Conservation (phyloP, 2,329 filamentous ascomycete species). For the Aspergillus ruber region DNA sequence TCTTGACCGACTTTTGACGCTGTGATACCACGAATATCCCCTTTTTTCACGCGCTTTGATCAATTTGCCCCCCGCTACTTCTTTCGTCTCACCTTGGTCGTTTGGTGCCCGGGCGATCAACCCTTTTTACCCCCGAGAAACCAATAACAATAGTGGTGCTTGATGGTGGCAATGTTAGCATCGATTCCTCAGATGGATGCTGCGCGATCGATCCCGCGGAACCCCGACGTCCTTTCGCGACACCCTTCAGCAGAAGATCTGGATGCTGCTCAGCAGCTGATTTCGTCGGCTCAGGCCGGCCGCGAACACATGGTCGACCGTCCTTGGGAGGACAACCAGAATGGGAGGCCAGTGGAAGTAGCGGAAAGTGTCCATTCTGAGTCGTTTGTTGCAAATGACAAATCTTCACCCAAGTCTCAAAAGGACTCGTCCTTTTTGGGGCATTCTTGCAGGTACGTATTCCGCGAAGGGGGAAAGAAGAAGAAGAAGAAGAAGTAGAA, state of each 20-base stretch:
- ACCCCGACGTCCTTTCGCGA: conserved; percentile 27
- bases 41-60: conserved; percentile 2
- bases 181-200: conserved; percentile 34
- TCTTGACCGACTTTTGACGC: conserved; percentile 32
- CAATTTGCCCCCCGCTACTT: background rate
- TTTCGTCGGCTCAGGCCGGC: conserved; percentile 41
- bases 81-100: background rate
- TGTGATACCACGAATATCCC: conserved; percentile 28
- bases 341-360: background rate
- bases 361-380: background rate
- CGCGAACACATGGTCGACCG: conserved; percentile 29
- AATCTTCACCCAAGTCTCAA: conserved; percentile 28
- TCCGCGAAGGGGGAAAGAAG: background rate
- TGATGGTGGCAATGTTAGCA: conserved; percentile 27
- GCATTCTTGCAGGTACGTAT: conserved; percentile 36
- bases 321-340: conserved; percentile 14
- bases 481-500: too few species aligned
- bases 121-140: background rate
- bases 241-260: conserved; percentile 43
- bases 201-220: conserved; percentile 25
- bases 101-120: background rate
- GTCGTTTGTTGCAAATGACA: conserved; percentile 9
- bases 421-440: conserved; percentile 35
- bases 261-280: conserved; percentile 43
- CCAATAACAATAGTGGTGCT: background rate